These are phyloP conservation scores for Citrus inodora DNA, from an alignment of 345 rosid genomes.

Conservation along the genomic window DNA sequence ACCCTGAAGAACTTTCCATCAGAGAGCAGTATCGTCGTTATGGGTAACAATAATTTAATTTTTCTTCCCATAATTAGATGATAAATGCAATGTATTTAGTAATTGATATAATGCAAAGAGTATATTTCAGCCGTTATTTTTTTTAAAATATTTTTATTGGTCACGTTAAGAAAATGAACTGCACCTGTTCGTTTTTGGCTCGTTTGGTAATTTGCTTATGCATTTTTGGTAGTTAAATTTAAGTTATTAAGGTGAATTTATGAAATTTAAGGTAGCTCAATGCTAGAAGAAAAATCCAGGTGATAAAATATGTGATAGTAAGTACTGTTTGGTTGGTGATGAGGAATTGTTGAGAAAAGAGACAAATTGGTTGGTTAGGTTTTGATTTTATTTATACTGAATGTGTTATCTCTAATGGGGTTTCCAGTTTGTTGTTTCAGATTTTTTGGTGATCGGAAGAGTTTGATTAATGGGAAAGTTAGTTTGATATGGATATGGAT, in stretches of 20 bases:
- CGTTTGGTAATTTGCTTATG: neutral
- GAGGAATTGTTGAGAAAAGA: neutral
- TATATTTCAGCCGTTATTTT: neutral
- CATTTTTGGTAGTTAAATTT: neutral
- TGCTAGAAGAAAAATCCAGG: neutral
- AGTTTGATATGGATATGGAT: neutral
- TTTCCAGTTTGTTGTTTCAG: neutral
- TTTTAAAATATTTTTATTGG: neutral
- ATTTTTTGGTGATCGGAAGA: neutral
- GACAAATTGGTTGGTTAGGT: neutral
- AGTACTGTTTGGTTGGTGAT: neutral
- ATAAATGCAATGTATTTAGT: neutral
- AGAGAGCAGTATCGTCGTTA: conserved; percentile 88
- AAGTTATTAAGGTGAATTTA: neutral
- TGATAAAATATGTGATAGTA: neutral
- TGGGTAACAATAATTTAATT: conserved; percentile 43
- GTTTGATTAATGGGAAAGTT: neutral
- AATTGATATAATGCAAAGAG: neutral
- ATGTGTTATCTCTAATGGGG: neutral
- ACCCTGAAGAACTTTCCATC: conserved; percentile 65
- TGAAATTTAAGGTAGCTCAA: neutral
- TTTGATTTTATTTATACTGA: neutral
- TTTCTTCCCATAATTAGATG: neutral
- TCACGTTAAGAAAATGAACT: neutral
- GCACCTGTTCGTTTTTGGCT: neutral